Conservation (phyloP, 352 stramenopile species). For the Globisporangium lucens region DNA sequence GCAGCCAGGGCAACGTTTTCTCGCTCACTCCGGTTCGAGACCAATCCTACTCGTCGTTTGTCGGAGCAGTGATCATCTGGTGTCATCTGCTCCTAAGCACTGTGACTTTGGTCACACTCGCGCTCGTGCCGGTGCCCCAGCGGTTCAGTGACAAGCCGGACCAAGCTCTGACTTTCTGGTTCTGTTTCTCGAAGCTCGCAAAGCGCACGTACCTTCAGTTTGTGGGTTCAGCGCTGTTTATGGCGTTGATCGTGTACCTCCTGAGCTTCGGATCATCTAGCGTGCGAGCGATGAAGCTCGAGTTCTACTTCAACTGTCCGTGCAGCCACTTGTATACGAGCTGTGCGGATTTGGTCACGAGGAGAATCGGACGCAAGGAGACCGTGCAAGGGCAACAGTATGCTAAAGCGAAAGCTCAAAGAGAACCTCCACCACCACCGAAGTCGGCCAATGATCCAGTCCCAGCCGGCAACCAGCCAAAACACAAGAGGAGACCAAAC, state of each 20-base stretch:
- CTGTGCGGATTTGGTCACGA: background rate
- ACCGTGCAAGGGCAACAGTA: background rate
- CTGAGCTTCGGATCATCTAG: background rate
- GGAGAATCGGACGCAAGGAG: background rate
- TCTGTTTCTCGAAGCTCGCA: constrained; percentile 5
- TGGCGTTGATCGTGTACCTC: constrained; percentile 1
- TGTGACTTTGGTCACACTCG: constrained; percentile 6
- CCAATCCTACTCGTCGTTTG: constrained; percentile 24
- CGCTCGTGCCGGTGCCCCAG: background rate
- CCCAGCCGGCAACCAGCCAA: background rate
- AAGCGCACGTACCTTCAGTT: background rate
- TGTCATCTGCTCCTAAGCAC: background rate
- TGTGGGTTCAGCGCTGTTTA: constrained; percentile 8
- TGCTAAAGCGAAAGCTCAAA: background rate
- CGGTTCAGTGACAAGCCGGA: constrained; percentile 15
- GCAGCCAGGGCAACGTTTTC: constrained; percentile 27
- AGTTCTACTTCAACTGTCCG: background rate
- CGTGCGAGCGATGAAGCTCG: constrained; percentile 1
- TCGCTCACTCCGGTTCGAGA: constrained; percentile 20
- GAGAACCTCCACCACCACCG: background rate
- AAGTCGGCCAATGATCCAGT: no score
- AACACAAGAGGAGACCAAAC: background rate
- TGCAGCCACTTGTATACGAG: background rate
- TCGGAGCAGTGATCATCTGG: constrained; percentile 18
- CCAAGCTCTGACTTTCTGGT: background rate